Conservation (phyloP, 345 rosid species). For the Arabidopsis arenosa region DNA sequence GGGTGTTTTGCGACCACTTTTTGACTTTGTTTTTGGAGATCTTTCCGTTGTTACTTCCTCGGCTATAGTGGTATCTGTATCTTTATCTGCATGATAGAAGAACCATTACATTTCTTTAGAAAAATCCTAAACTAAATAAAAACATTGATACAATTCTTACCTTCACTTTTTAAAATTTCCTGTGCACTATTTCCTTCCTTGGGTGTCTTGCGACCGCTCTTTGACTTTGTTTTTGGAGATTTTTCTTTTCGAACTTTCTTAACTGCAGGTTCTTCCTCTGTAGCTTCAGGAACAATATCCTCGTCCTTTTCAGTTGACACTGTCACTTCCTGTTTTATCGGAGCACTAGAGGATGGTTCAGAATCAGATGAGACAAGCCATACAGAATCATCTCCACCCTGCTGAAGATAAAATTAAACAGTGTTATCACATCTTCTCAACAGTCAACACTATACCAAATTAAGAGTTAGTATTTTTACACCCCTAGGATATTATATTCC, state of each 20-base stretch:
- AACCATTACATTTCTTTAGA: conserved; percentile 10
- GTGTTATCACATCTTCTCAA: background rate
- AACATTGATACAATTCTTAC: conserved; percentile 39
- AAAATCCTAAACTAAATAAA: background rate
- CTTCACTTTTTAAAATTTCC: conserved; percentile 49
- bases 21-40: conserved; percentile 51
- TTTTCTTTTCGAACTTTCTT: conserved; percentile 60
- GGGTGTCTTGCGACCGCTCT: conserved; percentile 38
- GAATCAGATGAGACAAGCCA: conserved; percentile 75
- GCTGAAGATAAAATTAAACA: conserved; percentile 16
- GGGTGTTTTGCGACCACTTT: conserved; percentile 38
- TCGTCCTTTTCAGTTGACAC: conserved; percentile 47
- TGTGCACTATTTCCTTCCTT: conserved; percentile 47
- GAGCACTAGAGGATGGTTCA: conserved; percentile 59
- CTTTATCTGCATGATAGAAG: conserved; percentile 53
- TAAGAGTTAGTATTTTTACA: conserved; percentile 13
- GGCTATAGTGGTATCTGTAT: conserved; percentile 48
- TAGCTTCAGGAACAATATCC: conserved; percentile 44
- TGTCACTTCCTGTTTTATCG: conserved; percentile 28
- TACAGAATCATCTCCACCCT: conserved; percentile 48
- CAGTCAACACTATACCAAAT: conserved; percentile 1
- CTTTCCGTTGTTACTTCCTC: conserved; percentile 64
- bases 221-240: conserved; percentile 51
- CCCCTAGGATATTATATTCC: background rate
- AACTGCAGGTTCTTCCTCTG: conserved; percentile 41